Base-by-base conservation (phyloP, 164 flowering plant species). In the grape (Vitis vinifera) region DNA sequence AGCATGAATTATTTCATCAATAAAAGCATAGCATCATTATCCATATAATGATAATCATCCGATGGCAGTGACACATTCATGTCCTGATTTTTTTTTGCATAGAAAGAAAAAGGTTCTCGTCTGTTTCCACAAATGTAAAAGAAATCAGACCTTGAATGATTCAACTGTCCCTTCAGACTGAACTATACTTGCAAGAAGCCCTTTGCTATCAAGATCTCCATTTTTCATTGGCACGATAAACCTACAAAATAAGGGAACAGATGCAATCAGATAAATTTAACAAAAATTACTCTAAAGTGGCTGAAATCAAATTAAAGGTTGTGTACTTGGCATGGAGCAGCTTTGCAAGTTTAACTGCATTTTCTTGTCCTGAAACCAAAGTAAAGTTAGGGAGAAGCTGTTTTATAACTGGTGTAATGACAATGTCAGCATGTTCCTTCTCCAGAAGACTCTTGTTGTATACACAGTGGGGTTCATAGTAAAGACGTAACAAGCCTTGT, bases 301-400 rank as follows among this genome's bases (percentile, higher is more conserved):
- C 13, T 12, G 53, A 66, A 50, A 29, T 47, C 12, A 75, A 19
- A 3, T 15, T 29, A 55, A 57, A 63, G 27, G 50, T 51, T 49
- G 48, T 16, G 49, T 90, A 92, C 99, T 82, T 91, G 70, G 99
- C 94, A 15, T 82, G 57, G 15, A 95, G 84, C 59, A 88, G 66
- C 78, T 89, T 88, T 68, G 97, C 94, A 12, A 95, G 97, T 71
- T 80, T 78, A 67, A 93, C 92, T 12, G 99, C 98, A 81, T 92
- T 96, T 79, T 93, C 99, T 82, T 95, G 99, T 64, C 98, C 97
- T 19, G 93, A 93, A 70, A 95, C 99, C 81, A 95, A 75, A 16
- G 94, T 89, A 55, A 91, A 88, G 3, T 70, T 71, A 4, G 99
- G 94, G 61, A 95, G 79, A 70, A 89, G 87, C 81, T 86, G 93